phyloP scores from a whole-genome alignment of 495 filamentous ascomycete species.

The Aspergillus indologenus region DNA sequence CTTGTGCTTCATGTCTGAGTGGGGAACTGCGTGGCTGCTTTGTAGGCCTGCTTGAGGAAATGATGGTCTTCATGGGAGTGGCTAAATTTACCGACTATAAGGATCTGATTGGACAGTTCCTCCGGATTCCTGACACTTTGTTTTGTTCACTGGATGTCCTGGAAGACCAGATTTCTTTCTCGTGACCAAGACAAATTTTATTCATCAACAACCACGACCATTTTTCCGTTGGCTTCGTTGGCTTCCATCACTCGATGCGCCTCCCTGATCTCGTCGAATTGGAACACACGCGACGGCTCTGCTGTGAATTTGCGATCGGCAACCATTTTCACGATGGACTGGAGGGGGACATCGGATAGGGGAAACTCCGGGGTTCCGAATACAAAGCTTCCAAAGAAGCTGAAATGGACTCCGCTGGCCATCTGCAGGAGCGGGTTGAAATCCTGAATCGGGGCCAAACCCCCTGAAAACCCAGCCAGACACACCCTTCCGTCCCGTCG shows the following conservation, averaged over 20 bases:
- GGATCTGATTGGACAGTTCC: no score
- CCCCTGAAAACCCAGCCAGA: conserved; percentile 45
- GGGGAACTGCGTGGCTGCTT: no score
- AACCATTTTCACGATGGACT: conserved; percentile 36
- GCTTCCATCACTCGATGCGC: conserved; percentile 36
- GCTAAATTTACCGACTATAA: no score
- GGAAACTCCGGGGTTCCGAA: conserved; percentile 42
- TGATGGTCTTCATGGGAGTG: no score
- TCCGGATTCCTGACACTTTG: no score
- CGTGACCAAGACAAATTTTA: no score
- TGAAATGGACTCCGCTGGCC: conserved; percentile 49
- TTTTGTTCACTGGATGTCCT: no score
- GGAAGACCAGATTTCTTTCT: no score
- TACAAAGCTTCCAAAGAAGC: conserved; percentile 43
- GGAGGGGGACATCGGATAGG: conserved; percentile 41
- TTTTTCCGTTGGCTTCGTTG: conserved; percentile 33
- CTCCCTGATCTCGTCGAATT: conserved; percentile 31
- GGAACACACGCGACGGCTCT: conserved; percentile 30
- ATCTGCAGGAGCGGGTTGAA: conserved; percentile 50
- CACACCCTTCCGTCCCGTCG: conserved; percentile 37
- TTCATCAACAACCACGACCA: conserved; percentile 27
- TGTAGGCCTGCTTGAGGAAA: no score
- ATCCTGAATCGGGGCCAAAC: conserved; percentile 41
- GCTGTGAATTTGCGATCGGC: conserved; percentile 28
- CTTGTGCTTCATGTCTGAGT: background rate